A percentile compares a stretch with the other conserved stretches of the same genome.
Conservation (phyloP, 2,329 filamentous ascomycete species). For the Gaeumannomyces tritici region DNA sequence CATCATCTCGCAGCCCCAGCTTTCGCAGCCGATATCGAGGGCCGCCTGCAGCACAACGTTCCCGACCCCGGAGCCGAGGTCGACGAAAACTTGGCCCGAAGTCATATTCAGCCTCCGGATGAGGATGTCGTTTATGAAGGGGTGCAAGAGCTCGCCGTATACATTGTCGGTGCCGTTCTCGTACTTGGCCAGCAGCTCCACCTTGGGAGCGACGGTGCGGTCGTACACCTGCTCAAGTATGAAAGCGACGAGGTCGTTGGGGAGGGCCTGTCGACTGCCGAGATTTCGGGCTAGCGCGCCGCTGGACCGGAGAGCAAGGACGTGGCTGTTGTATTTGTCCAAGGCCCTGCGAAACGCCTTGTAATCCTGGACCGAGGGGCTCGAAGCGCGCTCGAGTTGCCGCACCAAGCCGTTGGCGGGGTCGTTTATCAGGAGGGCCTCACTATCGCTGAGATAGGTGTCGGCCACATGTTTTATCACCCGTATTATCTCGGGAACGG, state of each 20-base stretch:
- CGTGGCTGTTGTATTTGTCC: constrained; percentile 64
- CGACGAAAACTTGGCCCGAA: constrained; percentile 81
- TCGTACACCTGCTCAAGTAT: constrained; percentile 85
- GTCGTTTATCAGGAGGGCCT: constrained; percentile 59
- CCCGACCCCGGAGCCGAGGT: constrained; percentile 89
- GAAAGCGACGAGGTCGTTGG: constrained; percentile 64
- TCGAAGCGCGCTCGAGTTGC: constrained; percentile 64
- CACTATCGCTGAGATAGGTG: constrained; percentile 66
- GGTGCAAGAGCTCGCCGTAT: constrained; percentile 84
- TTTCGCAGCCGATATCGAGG: constrained; percentile 85
- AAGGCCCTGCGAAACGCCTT: constrained; percentile 65
- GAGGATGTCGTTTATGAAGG: constrained; percentile 77
- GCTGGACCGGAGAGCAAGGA: constrained; percentile 55
- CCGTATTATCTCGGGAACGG: constrained; percentile 61
- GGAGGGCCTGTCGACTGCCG: constrained; percentile 57
- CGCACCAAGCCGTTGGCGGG: constrained; percentile 66
- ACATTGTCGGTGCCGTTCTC: constrained; percentile 87
- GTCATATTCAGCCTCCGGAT: constrained; percentile 65
- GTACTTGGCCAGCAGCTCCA: constrained; percentile 76
- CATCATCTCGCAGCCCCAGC: constrained; percentile 97
- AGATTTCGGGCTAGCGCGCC: constrained; percentile 67
- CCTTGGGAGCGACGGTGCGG: constrained; percentile 81
- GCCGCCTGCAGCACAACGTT: constrained; percentile 94
- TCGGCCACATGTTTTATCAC: constrained; percentile 61
- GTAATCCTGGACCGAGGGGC: constrained; percentile 53